Evolutionary conservation across 2,329 filamentous ascomycete species (phyloP).

Genomic region (Teratosphaeria nubilosa): DNA sequence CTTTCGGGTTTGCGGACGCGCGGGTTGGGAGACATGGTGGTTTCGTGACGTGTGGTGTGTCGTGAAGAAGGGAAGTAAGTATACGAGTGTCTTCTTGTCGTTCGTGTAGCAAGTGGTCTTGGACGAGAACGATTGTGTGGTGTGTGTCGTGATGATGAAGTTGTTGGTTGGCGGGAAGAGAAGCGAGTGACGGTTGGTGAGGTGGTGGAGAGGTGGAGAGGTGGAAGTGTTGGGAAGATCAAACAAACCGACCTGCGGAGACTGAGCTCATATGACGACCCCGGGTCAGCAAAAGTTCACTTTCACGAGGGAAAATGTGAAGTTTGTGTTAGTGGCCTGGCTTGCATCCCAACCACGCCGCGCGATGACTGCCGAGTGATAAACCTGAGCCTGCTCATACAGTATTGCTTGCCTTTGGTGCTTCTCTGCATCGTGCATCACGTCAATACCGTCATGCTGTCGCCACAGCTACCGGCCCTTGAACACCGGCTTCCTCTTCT

Average conservation of each 20-base stretch:
- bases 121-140: no score
- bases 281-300: neutral
- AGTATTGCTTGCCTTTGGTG: no score
- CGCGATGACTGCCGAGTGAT: neutral
- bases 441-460: neutral
- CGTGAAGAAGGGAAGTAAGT: neutral
- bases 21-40: neutral
- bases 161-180: no score
- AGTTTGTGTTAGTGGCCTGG: neutral
- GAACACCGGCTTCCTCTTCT: slow-evolving; percentile 63
- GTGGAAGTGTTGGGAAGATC: neutral
- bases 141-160: neutral
- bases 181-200: no score
- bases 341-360: neutral
- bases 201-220: neutral
- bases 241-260: neutral
- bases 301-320: neutral
- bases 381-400: neutral
- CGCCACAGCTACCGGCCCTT: slow-evolving; percentile 39
- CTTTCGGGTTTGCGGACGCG: no score
- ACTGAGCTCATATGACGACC: neutral
- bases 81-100: no score
- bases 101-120: no score
- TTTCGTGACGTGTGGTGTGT: neutral
- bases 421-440: neutral